Percentiles rank a stretch among this genome's conserved stretches.
phyloP scores from a whole-genome alignment of 306 rosid species.

The Quercus parvula region DNA sequence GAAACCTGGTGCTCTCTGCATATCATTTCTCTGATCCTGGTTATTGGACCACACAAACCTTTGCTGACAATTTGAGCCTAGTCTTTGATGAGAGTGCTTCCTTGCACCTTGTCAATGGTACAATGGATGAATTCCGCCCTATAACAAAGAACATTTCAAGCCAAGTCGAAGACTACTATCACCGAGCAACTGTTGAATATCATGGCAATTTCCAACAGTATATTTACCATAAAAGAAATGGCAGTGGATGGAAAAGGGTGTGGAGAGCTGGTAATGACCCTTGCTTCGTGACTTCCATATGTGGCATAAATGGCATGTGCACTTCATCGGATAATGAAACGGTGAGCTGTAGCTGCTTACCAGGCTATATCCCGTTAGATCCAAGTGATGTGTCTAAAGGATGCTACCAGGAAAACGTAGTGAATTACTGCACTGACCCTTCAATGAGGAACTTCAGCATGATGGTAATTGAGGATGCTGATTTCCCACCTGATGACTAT shows the following conservation, averaged over 20 bases:
- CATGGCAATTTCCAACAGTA: conserved; percentile 29
- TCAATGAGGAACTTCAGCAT: conserved; percentile 9
- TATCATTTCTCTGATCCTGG: conserved; percentile 21
- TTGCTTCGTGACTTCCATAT: conserved; percentile 18
- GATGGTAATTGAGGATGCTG: conserved; percentile 25
- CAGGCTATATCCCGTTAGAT: conserved; percentile 16
- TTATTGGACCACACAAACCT: conserved; percentile 13
- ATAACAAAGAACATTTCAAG: conserved; percentile 10
- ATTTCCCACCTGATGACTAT: neutral
- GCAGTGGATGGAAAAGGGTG: conserved; percentile 22
- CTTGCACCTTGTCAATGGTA: neutral
- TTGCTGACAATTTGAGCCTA: neutral
- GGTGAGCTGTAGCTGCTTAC: conserved; percentile 20
- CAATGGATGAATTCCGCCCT: neutral
- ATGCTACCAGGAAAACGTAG: conserved; percentile 12
- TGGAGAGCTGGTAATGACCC: conserved; percentile 30
- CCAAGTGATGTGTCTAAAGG: conserved; percentile 14
- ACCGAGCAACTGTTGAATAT: conserved; percentile 23
- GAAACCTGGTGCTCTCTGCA: conserved; percentile 16
- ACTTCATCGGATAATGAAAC: conserved; percentile 31
- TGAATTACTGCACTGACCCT: conserved; percentile 19
- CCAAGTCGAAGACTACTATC: conserved; percentile 27
- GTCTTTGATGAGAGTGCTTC: conserved; percentile 14
- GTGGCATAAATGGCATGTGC: conserved; percentile 28
- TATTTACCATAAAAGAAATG: conserved; percentile 28